These are phyloP conservation scores for Aspergillus steynii DNA, from an alignment of 495 filamentous ascomycete genomes.

Conservation along the genomic window DNA sequence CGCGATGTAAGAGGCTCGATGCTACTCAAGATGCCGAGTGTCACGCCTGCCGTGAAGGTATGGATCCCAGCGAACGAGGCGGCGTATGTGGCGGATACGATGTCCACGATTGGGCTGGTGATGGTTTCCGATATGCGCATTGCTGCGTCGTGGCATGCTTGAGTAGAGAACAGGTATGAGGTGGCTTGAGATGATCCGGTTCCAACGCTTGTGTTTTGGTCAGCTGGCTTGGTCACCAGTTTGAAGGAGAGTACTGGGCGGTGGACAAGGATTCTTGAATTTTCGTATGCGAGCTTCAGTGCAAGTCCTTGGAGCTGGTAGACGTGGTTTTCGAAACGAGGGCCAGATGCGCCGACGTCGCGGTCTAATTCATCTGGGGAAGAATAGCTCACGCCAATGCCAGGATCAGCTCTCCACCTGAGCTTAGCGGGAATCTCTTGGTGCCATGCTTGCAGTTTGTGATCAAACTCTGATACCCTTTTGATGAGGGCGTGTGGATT, in stretches of 20 bases:
- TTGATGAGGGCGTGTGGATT: conserved; percentile 12
- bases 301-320: conserved; percentile 32
- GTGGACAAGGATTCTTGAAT: conserved; percentile 27
- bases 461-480: conserved; percentile 14
- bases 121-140: conserved; percentile 23
- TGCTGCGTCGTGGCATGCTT: conserved; percentile 27
- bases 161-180: neutral
- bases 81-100: conserved; percentile 31
- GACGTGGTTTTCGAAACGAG: conserved; percentile 28
- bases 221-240: neutral
- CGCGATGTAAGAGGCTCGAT: conserved; percentile 22
- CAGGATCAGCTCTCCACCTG: neutral
- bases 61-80: conserved; percentile 33
- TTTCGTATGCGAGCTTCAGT: conserved; percentile 29
- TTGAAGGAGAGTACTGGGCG: conserved; percentile 28
- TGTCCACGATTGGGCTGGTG: conserved; percentile 14
- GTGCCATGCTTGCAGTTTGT: conserved; percentile 20
- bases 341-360: conserved; percentile 30
- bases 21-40: conserved; percentile 28
- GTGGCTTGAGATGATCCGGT: neutral
- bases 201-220: too few species aligned
- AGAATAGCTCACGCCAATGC: too few species aligned
- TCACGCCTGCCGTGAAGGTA: conserved; percentile 31
- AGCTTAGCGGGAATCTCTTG: conserved; percentile 19
- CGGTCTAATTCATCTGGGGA: conserved; percentile 27